Conservation (phyloP, 1,284 basidiomycete species). For the Tetrapyrgos nigripes region DNA sequence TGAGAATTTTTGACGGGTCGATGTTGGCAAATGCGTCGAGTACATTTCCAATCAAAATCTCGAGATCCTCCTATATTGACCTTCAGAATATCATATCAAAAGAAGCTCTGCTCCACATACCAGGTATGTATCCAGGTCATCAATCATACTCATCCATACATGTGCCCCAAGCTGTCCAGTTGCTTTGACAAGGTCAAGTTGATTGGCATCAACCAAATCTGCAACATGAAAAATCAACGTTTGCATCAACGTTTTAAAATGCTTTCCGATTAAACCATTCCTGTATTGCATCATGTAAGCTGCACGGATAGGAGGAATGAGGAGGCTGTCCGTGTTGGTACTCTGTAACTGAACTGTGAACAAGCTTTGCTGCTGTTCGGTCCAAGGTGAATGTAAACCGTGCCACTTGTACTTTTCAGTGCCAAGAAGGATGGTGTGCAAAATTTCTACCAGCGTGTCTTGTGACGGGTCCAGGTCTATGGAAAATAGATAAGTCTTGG, state of each 20-base stretch:
- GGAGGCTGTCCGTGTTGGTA: slow-evolving; percentile 35
- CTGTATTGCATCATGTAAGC: slow-evolving; percentile 44
- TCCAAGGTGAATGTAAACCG: slow-evolving; percentile 27
- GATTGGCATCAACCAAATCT: slow-evolving; percentile 27
- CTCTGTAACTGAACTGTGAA: slow-evolving; percentile 35
- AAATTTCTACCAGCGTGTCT: slow-evolving; percentile 45
- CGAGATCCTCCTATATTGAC: slow-evolving; percentile 36
- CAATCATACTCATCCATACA: slow-evolving; percentile 39
- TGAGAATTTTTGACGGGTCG: slow-evolving; percentile 38
- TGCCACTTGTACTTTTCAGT: slow-evolving; percentile 46
- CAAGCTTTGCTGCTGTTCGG: slow-evolving; percentile 16
- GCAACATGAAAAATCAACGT: slow-evolving; percentile 38
- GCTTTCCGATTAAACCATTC: slow-evolving; percentile 44
- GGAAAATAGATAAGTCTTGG: slow-evolving; percentile 3
- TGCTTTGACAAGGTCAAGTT: slow-evolving; percentile 29
- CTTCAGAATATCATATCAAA: slow-evolving; percentile 19
- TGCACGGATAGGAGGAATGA: slow-evolving; percentile 35
- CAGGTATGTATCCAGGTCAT: slow-evolving; percentile 37
- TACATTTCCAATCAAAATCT: slow-evolving; percentile 21
- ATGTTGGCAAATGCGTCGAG: slow-evolving; percentile 33
- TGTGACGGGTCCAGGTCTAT: slow-evolving; percentile 29
- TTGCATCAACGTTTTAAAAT: slow-evolving; percentile 46
- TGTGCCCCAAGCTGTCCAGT: slow-evolving; percentile 34
- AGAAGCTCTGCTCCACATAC: slow-evolving; percentile 25
- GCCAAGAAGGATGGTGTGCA: slow-evolving; percentile 45